Evolutionary conservation across 2,329 filamentous ascomycete species (phyloP), one percentile per base, ranked within the genome.

Genomic region (Nemania sp.): DNA sequence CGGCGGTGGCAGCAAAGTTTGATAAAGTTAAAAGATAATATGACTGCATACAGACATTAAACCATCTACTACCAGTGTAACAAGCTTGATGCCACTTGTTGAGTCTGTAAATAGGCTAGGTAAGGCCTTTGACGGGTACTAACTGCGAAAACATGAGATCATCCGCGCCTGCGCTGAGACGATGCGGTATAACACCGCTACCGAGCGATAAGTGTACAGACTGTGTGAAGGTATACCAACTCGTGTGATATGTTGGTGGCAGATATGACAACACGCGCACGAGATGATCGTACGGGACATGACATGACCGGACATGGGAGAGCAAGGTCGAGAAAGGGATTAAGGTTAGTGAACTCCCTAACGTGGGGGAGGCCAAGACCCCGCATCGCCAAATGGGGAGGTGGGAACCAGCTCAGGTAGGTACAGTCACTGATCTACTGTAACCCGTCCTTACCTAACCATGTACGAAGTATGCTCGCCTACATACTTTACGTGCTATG

Each of bases 21-120:
- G 51, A 22, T 12, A 11, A 33, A 28, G 30, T 30, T 20, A 36
- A 30, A 39, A 15, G 19, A 36, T 40, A 37, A 26, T 31, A 54
- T 30, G 43, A 37, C 28, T 19, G 37, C 30, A 49, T 46, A n/a
- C n/a, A n/a, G n/a, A 31, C 43, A 52, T 55, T 40, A 34, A 49
- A 55, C 43, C 17, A 45, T 37, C 37, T 34, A 24, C 49, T 31
- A 37, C 28, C 19, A 20, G 9, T 24, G 31, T 20, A 14, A 26
- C n/a, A 15, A 24, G 15, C n/a, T 30, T 20, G 20, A 24, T 6
- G 33, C 44, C 17, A 45, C n/a, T 42, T 14, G 36, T 39, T 43
- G 15, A 42, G 34, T 30, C 5, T n/a, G n/a, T n/a, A 15, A 46
- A 31, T 8, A 22, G 30, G 14, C 26, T 12, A 49, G 28, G 12